A percentile compares a stretch with the other conserved stretches of the same genome.
phyloP scores from a whole-genome alignment of 1,284 basidiomycete species.

The Ceratobasidium sp. region DNA sequence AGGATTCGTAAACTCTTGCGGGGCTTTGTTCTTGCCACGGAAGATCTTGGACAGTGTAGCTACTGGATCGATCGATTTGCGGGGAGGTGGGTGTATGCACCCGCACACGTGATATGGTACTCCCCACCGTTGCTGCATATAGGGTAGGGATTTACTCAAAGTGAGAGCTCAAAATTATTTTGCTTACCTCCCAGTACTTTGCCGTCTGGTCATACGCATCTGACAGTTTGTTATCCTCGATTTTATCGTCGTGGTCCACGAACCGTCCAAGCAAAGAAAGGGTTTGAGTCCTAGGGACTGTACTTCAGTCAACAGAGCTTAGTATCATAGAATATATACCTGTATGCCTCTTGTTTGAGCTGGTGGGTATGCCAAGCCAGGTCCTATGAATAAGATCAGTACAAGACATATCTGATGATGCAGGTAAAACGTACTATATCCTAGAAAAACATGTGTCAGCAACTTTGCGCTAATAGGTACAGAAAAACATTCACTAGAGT shows the following conservation, averaged over 20 bases:
- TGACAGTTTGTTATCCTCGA: slow-evolving; percentile 52
- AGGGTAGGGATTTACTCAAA: not conserved
- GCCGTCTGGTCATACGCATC: slow-evolving; percentile 54
- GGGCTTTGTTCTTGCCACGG: slow-evolving; percentile 35
- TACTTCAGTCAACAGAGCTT: not conserved
- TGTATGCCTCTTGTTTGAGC: slow-evolving; percentile 57
- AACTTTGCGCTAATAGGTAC: no score
- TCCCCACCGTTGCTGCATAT: slow-evolving; percentile 31
- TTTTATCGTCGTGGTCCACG: slow-evolving; percentile 55
- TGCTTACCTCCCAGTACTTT: slow-evolving; percentile 51
- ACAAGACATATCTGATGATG: not conserved
- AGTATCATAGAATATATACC: not conserved
- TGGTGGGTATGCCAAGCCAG: slow-evolving; percentile 67
- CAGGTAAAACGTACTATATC: slow-evolving; percentile 38
- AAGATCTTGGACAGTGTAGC: slow-evolving; percentile 23
- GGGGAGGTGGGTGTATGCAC: slow-evolving; percentile 47
- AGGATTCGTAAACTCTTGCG: slow-evolving; percentile 42
- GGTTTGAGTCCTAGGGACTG: slow-evolving; percentile 43
- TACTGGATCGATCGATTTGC: slow-evolving; percentile 33
- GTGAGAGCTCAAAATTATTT: not conserved
- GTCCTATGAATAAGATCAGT: slow-evolving; percentile 52
- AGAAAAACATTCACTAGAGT: slow-evolving; percentile 49
- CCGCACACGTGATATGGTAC: slow-evolving; percentile 45
- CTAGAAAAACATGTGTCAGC: slow-evolving; percentile 16
- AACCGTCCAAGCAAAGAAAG: slow-evolving; percentile 45